These are phyloP conservation scores for Polyporus arcularius DNA, from an alignment of 768 basidiomycete species.

Conservation along the genomic window DNA sequence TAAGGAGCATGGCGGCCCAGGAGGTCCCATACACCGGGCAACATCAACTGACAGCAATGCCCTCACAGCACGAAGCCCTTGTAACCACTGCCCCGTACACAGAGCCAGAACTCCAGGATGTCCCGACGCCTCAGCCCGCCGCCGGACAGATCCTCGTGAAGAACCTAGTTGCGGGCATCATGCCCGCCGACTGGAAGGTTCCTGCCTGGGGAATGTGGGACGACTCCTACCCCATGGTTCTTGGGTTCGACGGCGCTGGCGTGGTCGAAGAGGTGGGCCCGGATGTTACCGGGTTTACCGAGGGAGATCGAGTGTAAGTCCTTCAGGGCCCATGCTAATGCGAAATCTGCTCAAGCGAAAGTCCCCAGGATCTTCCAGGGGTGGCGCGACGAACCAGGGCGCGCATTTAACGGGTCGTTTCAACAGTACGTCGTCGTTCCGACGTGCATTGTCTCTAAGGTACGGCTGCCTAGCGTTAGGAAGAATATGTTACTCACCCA, in stretches of 20 bases:
- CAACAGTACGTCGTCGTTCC: not conserved
- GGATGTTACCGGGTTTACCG: slow-evolving; percentile 24
- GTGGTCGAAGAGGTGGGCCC: slow-evolving; percentile 40
- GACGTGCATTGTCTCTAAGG: not conserved
- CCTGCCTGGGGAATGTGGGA: slow-evolving; percentile 34
- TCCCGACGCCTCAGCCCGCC: not conserved
- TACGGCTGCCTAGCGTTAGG: not conserved
- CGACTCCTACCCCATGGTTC: slow-evolving; percentile 29
- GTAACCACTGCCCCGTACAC: not conserved
- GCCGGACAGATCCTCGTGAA: slow-evolving; percentile 27
- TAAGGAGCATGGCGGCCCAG: no score
- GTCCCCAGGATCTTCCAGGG: not conserved
- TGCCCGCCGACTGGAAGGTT: slow-evolving; percentile 36
- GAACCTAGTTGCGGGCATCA: slow-evolving; percentile 24
- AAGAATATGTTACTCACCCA: no score
- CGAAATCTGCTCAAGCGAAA: not conserved
- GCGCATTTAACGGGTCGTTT: not conserved
- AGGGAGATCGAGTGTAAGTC: slow-evolving; percentile 28
- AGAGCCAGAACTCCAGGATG: not conserved
- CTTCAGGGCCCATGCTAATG: not conserved
- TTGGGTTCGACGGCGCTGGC: slow-evolving; percentile 31
- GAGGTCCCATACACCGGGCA: not conserved
- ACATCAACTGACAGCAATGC: not conserved
- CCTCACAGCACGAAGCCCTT: slow-evolving; percentile 17
- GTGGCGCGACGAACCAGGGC: not conserved